phyloP scores from a whole-genome alignment of 2,329 filamentous ascomycete genomes.

The Diaporthe longicolla region DNA sequence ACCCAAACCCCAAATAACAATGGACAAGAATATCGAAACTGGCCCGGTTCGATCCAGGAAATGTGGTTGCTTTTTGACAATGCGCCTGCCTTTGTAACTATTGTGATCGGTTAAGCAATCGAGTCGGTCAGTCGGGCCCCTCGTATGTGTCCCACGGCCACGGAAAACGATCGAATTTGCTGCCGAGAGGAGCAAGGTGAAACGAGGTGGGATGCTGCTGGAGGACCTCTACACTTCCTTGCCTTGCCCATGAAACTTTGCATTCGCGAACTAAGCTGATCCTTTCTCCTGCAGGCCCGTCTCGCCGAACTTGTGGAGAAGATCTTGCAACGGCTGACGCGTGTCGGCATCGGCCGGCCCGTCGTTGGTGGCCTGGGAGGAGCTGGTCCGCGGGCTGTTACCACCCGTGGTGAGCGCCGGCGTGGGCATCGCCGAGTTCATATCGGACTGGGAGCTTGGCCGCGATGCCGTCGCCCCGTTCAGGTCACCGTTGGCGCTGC shows the following conservation, averaged over 20 bases:
- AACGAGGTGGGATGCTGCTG: not conserved
- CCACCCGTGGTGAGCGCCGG: constrained; percentile 78
- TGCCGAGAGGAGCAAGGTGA: not conserved
- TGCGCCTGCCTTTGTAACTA: constrained; percentile 20
- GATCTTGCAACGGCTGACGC: constrained; percentile 4
- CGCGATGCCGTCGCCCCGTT: constrained; percentile 50
- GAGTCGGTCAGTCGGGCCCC: not conserved
- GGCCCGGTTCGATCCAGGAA: constrained; percentile 6
- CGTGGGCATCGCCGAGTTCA: constrained; percentile 70
- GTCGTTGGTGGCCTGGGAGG: constrained; percentile 73
- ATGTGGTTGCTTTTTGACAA: constrained; percentile 23
- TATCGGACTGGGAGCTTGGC: constrained; percentile 60
- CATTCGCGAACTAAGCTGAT: not conserved
- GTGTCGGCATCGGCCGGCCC: constrained; percentile 61
- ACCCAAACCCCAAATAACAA: constrained; percentile 4
- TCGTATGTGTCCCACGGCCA: not conserved
- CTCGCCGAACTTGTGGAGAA: constrained; percentile 30
- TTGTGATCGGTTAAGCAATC: not conserved
- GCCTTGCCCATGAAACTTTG: no score
- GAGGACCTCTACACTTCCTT: not conserved
- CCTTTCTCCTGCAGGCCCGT: not conserved
- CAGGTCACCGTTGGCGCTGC: constrained; percentile 38
- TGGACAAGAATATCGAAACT: constrained; percentile 29
- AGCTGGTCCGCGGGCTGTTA: constrained; percentile 78
- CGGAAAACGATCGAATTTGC: not conserved